Percentiles rank a stretch among this genome's conserved stretches.
phyloP scores from a whole-genome alignment of 768 basidiomycete genomes.

The Tylopilus plumbeoviolaceoides region DNA sequence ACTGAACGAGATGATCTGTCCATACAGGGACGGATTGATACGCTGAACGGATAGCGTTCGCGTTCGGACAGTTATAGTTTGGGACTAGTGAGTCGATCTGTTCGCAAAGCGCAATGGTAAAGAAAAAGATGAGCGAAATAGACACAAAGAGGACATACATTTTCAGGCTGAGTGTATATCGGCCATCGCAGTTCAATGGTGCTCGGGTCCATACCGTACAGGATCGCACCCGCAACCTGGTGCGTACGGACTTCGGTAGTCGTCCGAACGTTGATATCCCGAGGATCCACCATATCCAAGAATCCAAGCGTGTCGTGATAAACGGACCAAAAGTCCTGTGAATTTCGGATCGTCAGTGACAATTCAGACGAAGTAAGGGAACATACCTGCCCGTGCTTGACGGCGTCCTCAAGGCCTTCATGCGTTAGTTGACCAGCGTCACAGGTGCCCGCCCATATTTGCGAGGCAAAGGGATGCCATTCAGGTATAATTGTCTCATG shows the following conservation, averaged over 20 bases:
- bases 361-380: not conserved
- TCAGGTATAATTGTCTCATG: constrained; percentile 37
- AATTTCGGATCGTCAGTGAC: not conserved
- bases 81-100: constrained; percentile 49
- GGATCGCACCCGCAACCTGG: constrained; percentile 42
- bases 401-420: constrained; percentile 40
- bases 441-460: constrained; percentile 48
- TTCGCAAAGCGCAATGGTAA: no score
- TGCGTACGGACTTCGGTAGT: constrained; percentile 45
- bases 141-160: constrained; percentile 26
- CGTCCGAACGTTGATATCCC: constrained; percentile 41
- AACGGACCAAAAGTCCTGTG: constrained; percentile 46
- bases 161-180: constrained; percentile 40
- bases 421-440: constrained; percentile 45
- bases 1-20: constrained; percentile 40
- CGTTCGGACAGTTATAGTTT: constrained; percentile 41
- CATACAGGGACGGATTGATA: constrained; percentile 44
- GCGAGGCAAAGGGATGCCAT: constrained; percentile 41
- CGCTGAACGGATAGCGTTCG: constrained; percentile 35
- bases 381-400: constrained; percentile 38
- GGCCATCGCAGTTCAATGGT: constrained; percentile 32
- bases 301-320: constrained; percentile 38
- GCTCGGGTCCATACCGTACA: constrained; percentile 42
- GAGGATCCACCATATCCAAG: constrained; percentile 30
- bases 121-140: not conserved